These are phyloP conservation scores for Plasmodium blacklocki DNA, from an alignment of 169 alveolate species.

Conservation along the genomic window DNA sequence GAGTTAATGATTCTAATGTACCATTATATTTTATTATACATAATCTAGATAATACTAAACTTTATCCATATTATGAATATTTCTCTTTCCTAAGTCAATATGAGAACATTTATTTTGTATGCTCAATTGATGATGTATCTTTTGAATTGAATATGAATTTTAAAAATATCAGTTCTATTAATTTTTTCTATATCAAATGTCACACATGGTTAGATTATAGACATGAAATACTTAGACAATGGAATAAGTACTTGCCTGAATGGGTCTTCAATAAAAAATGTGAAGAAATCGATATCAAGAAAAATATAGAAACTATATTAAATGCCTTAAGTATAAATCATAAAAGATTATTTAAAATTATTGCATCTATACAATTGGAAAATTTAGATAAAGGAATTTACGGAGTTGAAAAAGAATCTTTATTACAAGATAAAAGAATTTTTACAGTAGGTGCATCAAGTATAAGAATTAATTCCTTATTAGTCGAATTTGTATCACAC, in stretches of 20 bases:
- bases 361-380: slow-evolving; percentile 85
- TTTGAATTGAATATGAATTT: slow-evolving; percentile 61
- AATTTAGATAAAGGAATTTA: slow-evolving; percentile 66
- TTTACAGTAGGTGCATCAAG: slow-evolving; percentile 72
- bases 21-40: slow-evolving; percentile 67
- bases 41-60: slow-evolving; percentile 50
- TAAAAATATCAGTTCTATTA: slow-evolving; percentile 44
- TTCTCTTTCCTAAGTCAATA: slow-evolving; percentile 62
- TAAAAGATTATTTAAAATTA: slow-evolving; percentile 80
- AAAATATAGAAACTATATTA: slow-evolving; percentile 77
- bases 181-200: slow-evolving; percentile 48
- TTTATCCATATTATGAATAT: slow-evolving; percentile 66
- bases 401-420: slow-evolving; percentile 63
- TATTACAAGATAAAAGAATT: slow-evolving; percentile 47
- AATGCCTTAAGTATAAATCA: slow-evolving; percentile 85
- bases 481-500: slow-evolving; percentile 65
- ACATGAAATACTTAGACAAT: slow-evolving; percentile 65
- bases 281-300: slow-evolving; percentile 54
- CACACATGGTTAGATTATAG: slow-evolving; percentile 72
- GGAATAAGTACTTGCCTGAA: slow-evolving; percentile 67
- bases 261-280: slow-evolving; percentile 71
- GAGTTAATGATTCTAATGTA: slow-evolving; percentile 46
- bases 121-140: slow-evolving; percentile 68
- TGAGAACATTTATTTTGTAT: slow-evolving; percentile 43
- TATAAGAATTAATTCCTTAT: slow-evolving; percentile 52